phyloP scores from a whole-genome alignment of 2,329 filamentous ascomycete species.

The Fusarium sp. region DNA sequence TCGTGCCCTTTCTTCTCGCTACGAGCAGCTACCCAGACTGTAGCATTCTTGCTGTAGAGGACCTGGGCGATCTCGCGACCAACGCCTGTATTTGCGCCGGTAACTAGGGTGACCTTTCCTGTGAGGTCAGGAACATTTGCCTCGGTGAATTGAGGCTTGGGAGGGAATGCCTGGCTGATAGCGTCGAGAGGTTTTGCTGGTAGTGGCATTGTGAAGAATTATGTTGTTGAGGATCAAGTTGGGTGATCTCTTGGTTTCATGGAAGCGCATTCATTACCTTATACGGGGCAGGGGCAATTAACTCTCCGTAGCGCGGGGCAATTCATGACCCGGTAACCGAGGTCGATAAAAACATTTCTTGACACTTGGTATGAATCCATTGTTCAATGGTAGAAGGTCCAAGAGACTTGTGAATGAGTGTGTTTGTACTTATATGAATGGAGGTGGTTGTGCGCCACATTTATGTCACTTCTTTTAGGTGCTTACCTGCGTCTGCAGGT shows the following conservation, averaged over 20 bases:
- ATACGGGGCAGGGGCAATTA: conserved; percentile 9
- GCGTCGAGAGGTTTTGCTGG: conserved; percentile 26
- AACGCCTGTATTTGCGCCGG: conserved; percentile 56
- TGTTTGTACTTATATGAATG: neutral
- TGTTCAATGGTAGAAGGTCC: neutral
- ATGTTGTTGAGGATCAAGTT: neutral
- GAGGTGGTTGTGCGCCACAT: conserved; percentile 4
- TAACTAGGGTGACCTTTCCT: conserved; percentile 67
- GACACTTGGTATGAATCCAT: neutral
- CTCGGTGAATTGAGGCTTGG: conserved; percentile 44
- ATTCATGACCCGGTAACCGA: conserved; percentile 17
- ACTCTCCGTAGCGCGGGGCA: conserved; percentile 31
- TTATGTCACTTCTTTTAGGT: conserved; percentile 17
- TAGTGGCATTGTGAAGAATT: conserved; percentile 6
- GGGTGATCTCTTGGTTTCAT: neutral
- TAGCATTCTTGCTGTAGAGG: conserved; percentile 65
- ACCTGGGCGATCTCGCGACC: conserved; percentile 65
- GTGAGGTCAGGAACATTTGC: conserved; percentile 72
- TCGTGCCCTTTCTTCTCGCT: conserved; percentile 56
- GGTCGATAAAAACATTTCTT: neutral
- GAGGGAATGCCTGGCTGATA: conserved; percentile 40
- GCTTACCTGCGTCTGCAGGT: conserved; percentile 8
- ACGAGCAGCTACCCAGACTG: conserved; percentile 66
- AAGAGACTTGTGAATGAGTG: neutral
- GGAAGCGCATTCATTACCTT: conserved; percentile 2